Evolutionary conservation across 768 basidiomycete species (phyloP), one percentile per base, ranked within the genome.

Genomic region (Lyophyllum semitale): DNA sequence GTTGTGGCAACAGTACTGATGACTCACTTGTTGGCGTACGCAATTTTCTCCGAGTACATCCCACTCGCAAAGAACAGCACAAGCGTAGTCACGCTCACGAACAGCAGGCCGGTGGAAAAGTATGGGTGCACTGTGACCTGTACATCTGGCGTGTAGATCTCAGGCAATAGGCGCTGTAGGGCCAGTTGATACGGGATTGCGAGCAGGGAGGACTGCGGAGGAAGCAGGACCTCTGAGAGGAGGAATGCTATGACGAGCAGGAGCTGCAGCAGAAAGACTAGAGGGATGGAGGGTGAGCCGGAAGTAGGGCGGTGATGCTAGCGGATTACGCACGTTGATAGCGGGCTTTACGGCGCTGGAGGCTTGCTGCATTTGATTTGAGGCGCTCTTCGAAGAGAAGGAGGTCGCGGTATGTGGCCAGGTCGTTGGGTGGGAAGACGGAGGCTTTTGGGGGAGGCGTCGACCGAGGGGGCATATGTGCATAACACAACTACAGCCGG

Each of bases 31-130:
- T 97, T 95, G 18, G 96, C 95, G 69, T 97, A 98, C 3, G 85
- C 90, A 63, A 98, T 95, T 76, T 96, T 95, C 71, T 99, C 95
- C 3, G 88, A 79, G 65, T 98, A 99, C 84, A 95, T 90, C 17
- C 96, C 96, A 63, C 91, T 95, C 8, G 94, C 93, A 68, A 97
- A 98, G 80, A 98, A 97, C 35, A 99, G 82, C 29, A 90, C 82
- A 8, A 98, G 84, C 2, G 95, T 95, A 13, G 93, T 95, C 51
- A 93, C 85, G 18, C 89, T 84, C 26, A 98, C 92, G 57, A 96
- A 91, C 11, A 97, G 76, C 33, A 94, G 72, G 1, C 90, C 93
- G 32, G 84, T 87, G 20, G 87, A 78, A 60, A 94, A 74, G 68
- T 94, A 95, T 8, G 88, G 85, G 60, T 88, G 87, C 2, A 87